Evolutionary conservation across 108 stramenopile genomes (phyloP).

Genomic region (Parietichytrium sp.): DNA sequence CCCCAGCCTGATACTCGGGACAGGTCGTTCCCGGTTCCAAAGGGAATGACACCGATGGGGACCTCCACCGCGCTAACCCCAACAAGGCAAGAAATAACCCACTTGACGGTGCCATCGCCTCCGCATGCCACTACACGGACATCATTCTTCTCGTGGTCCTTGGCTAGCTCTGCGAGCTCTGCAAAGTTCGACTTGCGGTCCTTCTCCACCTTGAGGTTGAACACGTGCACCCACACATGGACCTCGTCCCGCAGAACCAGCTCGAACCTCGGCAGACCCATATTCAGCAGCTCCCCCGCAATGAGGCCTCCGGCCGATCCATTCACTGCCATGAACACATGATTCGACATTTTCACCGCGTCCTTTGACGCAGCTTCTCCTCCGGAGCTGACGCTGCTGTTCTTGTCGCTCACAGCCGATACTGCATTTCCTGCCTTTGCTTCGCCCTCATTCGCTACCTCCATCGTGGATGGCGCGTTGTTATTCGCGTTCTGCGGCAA

Average conservation of each 20-base stretch:
- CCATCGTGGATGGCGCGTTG: too few species aligned
- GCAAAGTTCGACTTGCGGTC: neutral
- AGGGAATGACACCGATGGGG: conserved; percentile 35
- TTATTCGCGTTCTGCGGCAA: too few species aligned
- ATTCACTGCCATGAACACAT: conserved; percentile 39
- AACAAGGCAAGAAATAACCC: conserved; percentile 31
- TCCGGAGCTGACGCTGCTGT: too few species aligned
- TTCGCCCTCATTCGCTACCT: too few species aligned
- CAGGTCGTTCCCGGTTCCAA: conserved; percentile 37
- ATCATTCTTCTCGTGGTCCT: neutral
- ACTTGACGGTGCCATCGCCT: conserved; percentile 34
- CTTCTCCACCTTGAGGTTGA: conserved; percentile 2
- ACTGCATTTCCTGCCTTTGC: too few species aligned
- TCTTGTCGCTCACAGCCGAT: too few species aligned
- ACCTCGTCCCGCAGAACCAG: neutral
- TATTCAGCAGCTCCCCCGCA: neutral
- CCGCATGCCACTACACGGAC: conserved; percentile 29
- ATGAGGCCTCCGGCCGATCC: conserved; percentile 5
- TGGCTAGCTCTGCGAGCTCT: neutral
- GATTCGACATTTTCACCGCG: neutral
- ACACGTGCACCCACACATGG: neutral
- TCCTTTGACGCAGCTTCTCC: too few species aligned
- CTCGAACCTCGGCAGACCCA: conserved; percentile 28
- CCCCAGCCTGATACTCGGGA: neutral
- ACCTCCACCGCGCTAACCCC: neutral